Conservation (phyloP, 371 early-diverging fungal species). For the Pancytospora philotis region DNA sequence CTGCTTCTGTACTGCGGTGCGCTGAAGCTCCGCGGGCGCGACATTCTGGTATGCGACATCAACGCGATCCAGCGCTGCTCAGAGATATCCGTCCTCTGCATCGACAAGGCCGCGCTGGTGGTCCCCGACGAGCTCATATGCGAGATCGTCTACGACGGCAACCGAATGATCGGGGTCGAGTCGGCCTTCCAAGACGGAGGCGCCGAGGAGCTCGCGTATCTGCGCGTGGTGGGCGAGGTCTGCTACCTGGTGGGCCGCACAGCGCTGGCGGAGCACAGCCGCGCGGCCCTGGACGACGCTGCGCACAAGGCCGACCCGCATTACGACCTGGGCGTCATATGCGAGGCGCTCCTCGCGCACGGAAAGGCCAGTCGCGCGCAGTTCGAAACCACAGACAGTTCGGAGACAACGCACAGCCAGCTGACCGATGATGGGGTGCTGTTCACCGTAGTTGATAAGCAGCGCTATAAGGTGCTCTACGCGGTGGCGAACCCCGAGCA, state of each 20-base stretch:
- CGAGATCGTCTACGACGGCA: constrained; percentile 70
- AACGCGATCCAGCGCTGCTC: constrained; percentile 84
- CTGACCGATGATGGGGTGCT: not conserved
- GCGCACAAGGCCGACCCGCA: not conserved
- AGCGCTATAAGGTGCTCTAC: not conserved
- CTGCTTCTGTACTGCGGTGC: constrained; percentile 78
- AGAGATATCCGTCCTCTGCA: constrained; percentile 77
- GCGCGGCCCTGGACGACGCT: not conserved
- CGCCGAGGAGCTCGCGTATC: not conserved
- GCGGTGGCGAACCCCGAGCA: not conserved
- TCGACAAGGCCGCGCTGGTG: constrained; percentile 84
- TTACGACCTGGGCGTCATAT: not conserved
- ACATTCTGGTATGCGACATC: constrained; percentile 80
- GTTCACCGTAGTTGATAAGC: not conserved
- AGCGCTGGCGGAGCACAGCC: too few relatives aligned
- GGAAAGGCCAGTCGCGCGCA: too few relatives aligned
- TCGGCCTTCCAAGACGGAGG: constrained; percentile 7
- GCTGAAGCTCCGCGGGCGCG: constrained; percentile 72
- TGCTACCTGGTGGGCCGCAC: not conserved
- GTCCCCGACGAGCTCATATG: constrained; percentile 85
- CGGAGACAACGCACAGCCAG: too few relatives aligned
- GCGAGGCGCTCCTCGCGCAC: not conserved
- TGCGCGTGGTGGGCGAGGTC: constrained; percentile 1
- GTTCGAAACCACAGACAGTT: too few relatives aligned
- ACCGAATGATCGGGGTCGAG: constrained; percentile 1